Evolutionary conservation across 73 alveolate species (phyloP).

Genomic region (Paramecium biaurelia): DNA sequence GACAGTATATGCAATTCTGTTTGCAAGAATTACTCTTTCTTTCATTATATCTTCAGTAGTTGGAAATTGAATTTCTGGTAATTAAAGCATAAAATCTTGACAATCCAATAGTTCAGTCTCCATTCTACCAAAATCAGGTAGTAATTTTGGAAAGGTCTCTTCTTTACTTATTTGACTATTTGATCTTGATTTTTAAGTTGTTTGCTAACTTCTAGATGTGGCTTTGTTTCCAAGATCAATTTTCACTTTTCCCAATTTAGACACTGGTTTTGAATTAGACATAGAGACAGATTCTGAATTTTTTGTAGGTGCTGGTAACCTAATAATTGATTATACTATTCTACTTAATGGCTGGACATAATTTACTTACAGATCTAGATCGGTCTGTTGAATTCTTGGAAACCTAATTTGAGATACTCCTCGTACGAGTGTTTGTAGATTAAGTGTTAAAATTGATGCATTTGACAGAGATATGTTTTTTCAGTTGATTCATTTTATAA

Average conservation of each 20-base stretch:
- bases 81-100: slow-evolving; percentile 17
- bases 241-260: slow-evolving; percentile 24
- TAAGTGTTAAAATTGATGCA: slow-evolving; percentile 39
- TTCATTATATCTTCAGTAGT: slow-evolving; percentile 54
- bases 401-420: slow-evolving; percentile 19
- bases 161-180: neutral
- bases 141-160: neutral
- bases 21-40: slow-evolving; percentile 57
- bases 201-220: neutral
- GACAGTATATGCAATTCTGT: slow-evolving; percentile 43
- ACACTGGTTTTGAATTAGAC: neutral
- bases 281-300: neutral
- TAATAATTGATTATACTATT: neutral
- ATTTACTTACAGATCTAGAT: slow-evolving; percentile 29
- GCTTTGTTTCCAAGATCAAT: slow-evolving; percentile 43
- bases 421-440: slow-evolving; percentile 23
- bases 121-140: slow-evolving; percentile 52
- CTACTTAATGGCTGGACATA: slow-evolving; percentile 12
- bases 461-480: slow-evolving; percentile 45
- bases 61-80: slow-evolving; percentile 30
- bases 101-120: slow-evolving; percentile 49
- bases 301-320: neutral
- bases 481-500: slow-evolving; percentile 52
- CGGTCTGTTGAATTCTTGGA: neutral
- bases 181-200: slow-evolving; percentile 16